phyloP scores from a whole-genome alignment of 2,329 filamentous ascomycete genomes.

The Cladophialophora chaetospira region DNA sequence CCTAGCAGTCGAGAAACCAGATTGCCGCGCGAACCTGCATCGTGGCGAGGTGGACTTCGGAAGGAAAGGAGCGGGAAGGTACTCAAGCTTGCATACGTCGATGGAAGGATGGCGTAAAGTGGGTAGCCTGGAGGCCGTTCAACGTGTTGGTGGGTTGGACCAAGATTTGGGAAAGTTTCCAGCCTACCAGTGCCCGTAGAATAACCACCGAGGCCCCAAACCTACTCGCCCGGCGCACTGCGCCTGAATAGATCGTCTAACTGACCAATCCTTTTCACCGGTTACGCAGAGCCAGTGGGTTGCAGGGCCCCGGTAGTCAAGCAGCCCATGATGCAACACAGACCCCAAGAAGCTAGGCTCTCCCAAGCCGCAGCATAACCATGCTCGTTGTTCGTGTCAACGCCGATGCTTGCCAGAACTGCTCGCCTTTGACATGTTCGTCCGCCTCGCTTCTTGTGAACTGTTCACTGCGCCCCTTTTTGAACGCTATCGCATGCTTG shows the following conservation, averaged over 20 bases:
- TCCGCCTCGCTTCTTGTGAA: slow-evolving; percentile 3
- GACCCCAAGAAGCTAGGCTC: not conserved
- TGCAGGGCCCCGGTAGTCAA: not conserved
- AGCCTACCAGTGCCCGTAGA: slow-evolving; percentile 1
- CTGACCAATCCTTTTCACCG: slow-evolving; percentile 9
- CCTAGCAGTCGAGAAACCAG: slow-evolving; percentile 4
- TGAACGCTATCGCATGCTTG: not conserved
- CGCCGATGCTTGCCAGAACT: slow-evolving; percentile 1
- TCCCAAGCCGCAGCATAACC: slow-evolving; percentile 3
- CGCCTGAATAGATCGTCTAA: not conserved
- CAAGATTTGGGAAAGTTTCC: slow-evolving; percentile 14
- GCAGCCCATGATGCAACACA: slow-evolving; percentile 13
- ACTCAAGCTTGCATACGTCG: not conserved
- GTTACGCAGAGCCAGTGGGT: not conserved
- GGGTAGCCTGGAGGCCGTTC: not conserved
- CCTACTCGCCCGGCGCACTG: not conserved
- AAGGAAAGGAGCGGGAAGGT: slow-evolving; percentile 9
- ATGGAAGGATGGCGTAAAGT: not conserved
- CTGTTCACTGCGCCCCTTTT: not conserved
- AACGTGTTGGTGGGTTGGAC: not conserved
- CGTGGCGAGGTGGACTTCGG: slow-evolving; percentile 19
- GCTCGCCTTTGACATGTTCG: not conserved
- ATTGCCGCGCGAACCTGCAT: slow-evolving; percentile 2
- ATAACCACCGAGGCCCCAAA: not conserved
- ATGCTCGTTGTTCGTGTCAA: not conserved